Percentiles rank a stretch among this genome's conserved stretches.
Conservation (phyloP, 768 basidiomycete species). For the Tubosaeta sp. region DNA sequence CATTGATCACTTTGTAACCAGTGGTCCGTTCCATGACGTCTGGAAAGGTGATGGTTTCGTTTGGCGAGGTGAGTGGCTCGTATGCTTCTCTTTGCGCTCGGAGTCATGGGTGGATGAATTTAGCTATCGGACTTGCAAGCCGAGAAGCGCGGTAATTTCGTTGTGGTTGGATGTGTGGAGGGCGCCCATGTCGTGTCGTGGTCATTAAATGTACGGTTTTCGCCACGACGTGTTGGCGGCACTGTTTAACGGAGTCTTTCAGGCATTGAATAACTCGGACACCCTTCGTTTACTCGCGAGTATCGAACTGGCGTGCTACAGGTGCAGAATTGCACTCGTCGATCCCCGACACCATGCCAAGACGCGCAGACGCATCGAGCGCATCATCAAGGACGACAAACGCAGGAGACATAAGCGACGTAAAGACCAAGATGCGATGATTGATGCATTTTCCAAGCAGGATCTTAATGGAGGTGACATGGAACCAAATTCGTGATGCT, state of each 20-base stretch:
- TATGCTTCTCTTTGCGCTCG: not conserved
- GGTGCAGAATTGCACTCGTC: slow-evolving; percentile 60
- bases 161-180: slow-evolving; percentile 78
- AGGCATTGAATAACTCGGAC: slow-evolving; percentile 83
- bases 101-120: slow-evolving; percentile 1
- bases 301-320: slow-evolving; percentile 82
- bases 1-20: slow-evolving; percentile 10
- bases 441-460: slow-evolving; percentile 69
- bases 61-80: slow-evolving; percentile 55
- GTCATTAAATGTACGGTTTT: slow-evolving; percentile 68
- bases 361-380: slow-evolving; percentile 66
- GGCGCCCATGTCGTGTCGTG: slow-evolving; percentile 72
- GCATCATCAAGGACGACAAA: slow-evolving; percentile 82
- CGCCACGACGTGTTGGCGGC: slow-evolving; percentile 2
- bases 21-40: slow-evolving; percentile 49
- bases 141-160: slow-evolving; percentile 84
- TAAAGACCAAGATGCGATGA: slow-evolving; percentile 79
- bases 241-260: slow-evolving; percentile 11
- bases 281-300: slow-evolving; percentile 77
- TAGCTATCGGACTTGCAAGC: slow-evolving; percentile 73
- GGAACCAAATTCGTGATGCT: slow-evolving; percentile 24
- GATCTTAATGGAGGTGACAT: slow-evolving; percentile 32
- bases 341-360: slow-evolving; percentile 67
- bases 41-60: slow-evolving; percentile 64
- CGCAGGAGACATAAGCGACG: slow-evolving; percentile 75